Conservation (phyloP, 192 early-diverging fungal species). For the Backusella sp. region DNA sequence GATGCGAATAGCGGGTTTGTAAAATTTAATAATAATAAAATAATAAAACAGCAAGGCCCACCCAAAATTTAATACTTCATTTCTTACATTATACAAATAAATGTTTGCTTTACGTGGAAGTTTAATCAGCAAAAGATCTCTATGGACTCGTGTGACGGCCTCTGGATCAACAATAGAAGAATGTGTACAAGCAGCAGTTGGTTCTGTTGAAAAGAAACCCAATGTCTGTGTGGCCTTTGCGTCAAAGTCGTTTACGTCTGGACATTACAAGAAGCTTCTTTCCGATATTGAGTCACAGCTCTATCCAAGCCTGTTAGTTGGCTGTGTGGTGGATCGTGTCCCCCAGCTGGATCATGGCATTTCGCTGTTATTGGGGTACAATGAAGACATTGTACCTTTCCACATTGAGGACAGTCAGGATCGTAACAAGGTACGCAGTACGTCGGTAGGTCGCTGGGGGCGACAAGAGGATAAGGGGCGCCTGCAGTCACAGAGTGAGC, state of each 20-base stretch:
- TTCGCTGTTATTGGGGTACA: slow-evolving; percentile 22
- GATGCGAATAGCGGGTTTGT: too few relatives aligned
- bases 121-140: neutral
- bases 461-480: slow-evolving; percentile 24
- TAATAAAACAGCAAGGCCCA: too few relatives aligned
- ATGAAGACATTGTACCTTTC: slow-evolving; percentile 24
- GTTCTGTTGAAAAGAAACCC: neutral
- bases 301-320: slow-evolving; percentile 11
- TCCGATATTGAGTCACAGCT: slow-evolving; percentile 6
- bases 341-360: slow-evolving; percentile 28
- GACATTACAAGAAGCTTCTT: slow-evolving; percentile 10
- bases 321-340: slow-evolving; percentile 34
- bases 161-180: slow-evolving; percentile 11
- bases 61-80: too few relatives aligned
- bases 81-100: too few relatives aligned
- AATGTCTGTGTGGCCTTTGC: slow-evolving; percentile 15
- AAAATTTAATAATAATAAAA: too few relatives aligned
- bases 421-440: slow-evolving; percentile 20
- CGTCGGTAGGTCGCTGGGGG: slow-evolving; percentile 41
- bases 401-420: slow-evolving; percentile 18
- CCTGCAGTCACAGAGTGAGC: slow-evolving; percentile 20
- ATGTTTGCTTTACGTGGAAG: neutral
- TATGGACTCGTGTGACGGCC: slow-evolving; percentile 15
- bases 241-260: slow-evolving; percentile 25
- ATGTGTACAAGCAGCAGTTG: slow-evolving; percentile 6